Base-by-base conservation (phyloP, 2,329 filamentous ascomycete species). In the Kalmusia sp. region DNA sequence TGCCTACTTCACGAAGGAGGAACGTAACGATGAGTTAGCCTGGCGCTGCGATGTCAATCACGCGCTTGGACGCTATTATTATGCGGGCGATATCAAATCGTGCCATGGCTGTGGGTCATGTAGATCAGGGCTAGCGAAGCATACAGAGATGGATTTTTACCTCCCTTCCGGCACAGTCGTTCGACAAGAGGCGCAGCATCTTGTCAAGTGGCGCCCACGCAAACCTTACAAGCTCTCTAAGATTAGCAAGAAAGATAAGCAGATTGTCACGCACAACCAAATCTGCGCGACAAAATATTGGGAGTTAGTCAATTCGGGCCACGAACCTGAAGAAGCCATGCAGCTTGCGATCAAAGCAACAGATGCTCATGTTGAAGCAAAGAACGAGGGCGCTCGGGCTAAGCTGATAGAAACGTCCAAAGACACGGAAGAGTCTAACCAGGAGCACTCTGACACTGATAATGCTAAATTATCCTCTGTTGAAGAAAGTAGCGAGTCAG, bases 21-120 rank as follows among this genome's bases (percentile, higher is more conserved):
- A 54, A 1, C 9, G 15, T 2, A 17, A 57, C 4, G 65, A 67
- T 2, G 46, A 62, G 4, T 34, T 39, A 28, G 64, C 67, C 3
- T 71, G 65, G 65, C 60, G 65, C 17, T 71, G 68, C 48, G 67
- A 71, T 28, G 41, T 61, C 12, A 62, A 56, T 19, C 68, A 71
- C 17, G 65, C 61, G 5, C 57, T 70, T 7, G 67, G 68, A 6
- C 61, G 68, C 1, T 71, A 71, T 48, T 71, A 71, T 35, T 57
- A 67, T 15, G 62, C 67, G 6, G 61, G 66, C 9, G 58, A 70
- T 31, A 65, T 55, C 39, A 55, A 54, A 6, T 49, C 52, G 1
- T 70, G 68, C 40, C 61, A 61, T 7, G 64, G 67, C 0, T 71
- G 67, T 24, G 65, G 64, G 1, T 57, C 56, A 0, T 59, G 54